A percentile compares a stretch with the other conserved stretches of the same genome.
These are phyloP conservation scores for Gymnopilus dilepis DNA, from an alignment of 768 basidiomycete genomes.

Conservation along the genomic window DNA sequence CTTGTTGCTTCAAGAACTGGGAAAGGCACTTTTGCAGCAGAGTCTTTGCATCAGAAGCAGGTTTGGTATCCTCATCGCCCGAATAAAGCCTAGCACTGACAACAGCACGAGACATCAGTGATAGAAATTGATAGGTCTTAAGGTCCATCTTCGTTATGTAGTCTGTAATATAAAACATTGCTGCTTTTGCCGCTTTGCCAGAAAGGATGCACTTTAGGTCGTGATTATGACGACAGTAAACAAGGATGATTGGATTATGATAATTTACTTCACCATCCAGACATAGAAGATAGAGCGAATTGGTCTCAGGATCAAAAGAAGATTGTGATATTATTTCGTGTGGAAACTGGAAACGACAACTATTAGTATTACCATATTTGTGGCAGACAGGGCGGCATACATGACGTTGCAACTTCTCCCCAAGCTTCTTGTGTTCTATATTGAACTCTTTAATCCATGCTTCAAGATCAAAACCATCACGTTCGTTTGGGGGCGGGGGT, in stretches of 20 bases:
- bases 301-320: conserved; percentile 34
- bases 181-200: conserved; percentile 37
- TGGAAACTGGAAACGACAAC: conserved; percentile 39
- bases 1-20: conserved; percentile 32
- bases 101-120: conserved; percentile 31
- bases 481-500: neutral
- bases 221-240: conserved; percentile 40
- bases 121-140: conserved; percentile 32
- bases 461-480: too few species aligned
- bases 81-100: neutral
- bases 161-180: conserved; percentile 41
- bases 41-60: conserved; percentile 19
- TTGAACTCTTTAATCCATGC: conserved; percentile 11
- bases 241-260: conserved; percentile 37
- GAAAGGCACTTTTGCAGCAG: conserved; percentile 38
- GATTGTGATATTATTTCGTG: conserved; percentile 35
- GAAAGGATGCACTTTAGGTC: conserved; percentile 40
- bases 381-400: conserved; percentile 27
- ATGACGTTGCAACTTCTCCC: conserved; percentile 17
- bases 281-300: conserved; percentile 36
- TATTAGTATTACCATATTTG: conserved; percentile 32
- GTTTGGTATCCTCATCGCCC: neutral
- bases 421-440: conserved; percentile 17
- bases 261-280: conserved; percentile 35
- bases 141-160: conserved; percentile 40